Conservation (phyloP, 345 rosid genomes). For the Citrus unshiu region DNA sequence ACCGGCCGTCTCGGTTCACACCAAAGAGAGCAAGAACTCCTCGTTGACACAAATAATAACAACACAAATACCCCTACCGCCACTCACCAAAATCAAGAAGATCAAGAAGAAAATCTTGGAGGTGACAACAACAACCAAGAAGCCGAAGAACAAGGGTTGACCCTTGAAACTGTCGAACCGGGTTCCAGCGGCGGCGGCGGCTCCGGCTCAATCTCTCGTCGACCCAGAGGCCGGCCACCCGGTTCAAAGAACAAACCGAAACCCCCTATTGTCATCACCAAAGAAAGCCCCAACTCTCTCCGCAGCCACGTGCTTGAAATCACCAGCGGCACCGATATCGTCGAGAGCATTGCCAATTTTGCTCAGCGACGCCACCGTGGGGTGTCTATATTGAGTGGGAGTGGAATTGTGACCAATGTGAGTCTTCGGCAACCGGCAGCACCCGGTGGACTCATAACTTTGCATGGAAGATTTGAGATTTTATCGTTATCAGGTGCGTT, state of each 20-base stretch:
- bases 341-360: slow-evolving; percentile 55
- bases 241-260: slow-evolving; percentile 89
- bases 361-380: slow-evolving; percentile 72
- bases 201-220: slow-evolving; percentile 44
- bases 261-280: slow-evolving; percentile 67
- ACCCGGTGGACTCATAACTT: slow-evolving; percentile 57
- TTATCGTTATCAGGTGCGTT: slow-evolving; percentile 74
- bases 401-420: slow-evolving; percentile 71
- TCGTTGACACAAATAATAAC: neutral
- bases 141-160: slow-evolving; percentile 24
- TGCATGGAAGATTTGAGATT: slow-evolving; percentile 90
- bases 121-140: slow-evolving; percentile 21
- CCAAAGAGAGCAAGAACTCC: slow-evolving; percentile 55
- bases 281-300: slow-evolving; percentile 81
- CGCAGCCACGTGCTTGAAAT: slow-evolving; percentile 88
- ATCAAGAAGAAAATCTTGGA: slow-evolving; percentile 38
- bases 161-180: slow-evolving; percentile 32
- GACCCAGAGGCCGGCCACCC: slow-evolving; percentile 83
- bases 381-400: slow-evolving; percentile 74
- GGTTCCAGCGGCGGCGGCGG: slow-evolving; percentile 29
- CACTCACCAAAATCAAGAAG: slow-evolving; percentile 38
- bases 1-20: slow-evolving; percentile 30
- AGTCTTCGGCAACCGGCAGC: slow-evolving; percentile 79
- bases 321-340: slow-evolving; percentile 67
- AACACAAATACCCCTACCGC: slow-evolving; percentile 11